Percentiles rank a stretch among this genome's conserved stretches.
These are phyloP conservation scores for Cercospora zeae-maydis DNA, from an alignment of 2,329 filamentous ascomycete genomes.

Conservation along the genomic window DNA sequence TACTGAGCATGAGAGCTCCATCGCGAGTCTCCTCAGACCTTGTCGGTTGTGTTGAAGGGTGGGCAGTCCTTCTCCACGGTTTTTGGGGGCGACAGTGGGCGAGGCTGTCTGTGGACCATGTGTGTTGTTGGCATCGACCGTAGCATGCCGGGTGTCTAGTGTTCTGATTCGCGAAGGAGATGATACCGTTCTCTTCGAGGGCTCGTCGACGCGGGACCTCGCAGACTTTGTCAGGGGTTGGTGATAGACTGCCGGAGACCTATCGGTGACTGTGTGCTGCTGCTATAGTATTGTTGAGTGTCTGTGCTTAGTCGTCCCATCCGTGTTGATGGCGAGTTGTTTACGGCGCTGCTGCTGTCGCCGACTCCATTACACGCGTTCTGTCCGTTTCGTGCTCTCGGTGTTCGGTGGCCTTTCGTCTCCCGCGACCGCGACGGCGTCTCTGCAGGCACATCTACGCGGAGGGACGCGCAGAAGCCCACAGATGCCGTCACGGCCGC, in stretches of 20 bases:
- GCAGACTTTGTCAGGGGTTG: conserved; percentile 10
- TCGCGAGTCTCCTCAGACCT: conserved; percentile 11
- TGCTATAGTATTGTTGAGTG: conserved; percentile 4
- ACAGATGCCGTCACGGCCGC: neutral
- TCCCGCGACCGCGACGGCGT: neutral
- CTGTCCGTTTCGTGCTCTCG: conserved; percentile 11
- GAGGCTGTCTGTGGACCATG: conserved; percentile 9
- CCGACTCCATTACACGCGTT: conserved; percentile 1
- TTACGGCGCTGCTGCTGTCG: conserved; percentile 1
- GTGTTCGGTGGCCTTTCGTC: conserved; percentile 12
- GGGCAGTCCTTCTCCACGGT: conserved; percentile 12
- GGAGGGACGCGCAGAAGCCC: neutral
- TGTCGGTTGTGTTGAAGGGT: conserved; percentile 8
- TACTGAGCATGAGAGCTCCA: conserved; percentile 12
- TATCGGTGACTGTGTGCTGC: conserved; percentile 11
- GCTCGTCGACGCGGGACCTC: conserved; percentile 10
- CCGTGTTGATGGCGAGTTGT: conserved; percentile 8
- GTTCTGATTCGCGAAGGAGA: conserved; percentile 8
- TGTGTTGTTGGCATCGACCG: conserved; percentile 9
- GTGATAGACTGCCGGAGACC: conserved; percentile 6
- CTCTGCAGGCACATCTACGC: neutral
- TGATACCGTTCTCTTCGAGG: conserved; percentile 14
- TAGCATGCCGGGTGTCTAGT: conserved; percentile 13
- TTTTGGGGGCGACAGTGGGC: conserved; percentile 12
- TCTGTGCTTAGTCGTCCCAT: conserved; percentile 8